Conservation (phyloP, 1,284 basidiomycete genomes). For the Ceraceosorus bombacis region DNA sequence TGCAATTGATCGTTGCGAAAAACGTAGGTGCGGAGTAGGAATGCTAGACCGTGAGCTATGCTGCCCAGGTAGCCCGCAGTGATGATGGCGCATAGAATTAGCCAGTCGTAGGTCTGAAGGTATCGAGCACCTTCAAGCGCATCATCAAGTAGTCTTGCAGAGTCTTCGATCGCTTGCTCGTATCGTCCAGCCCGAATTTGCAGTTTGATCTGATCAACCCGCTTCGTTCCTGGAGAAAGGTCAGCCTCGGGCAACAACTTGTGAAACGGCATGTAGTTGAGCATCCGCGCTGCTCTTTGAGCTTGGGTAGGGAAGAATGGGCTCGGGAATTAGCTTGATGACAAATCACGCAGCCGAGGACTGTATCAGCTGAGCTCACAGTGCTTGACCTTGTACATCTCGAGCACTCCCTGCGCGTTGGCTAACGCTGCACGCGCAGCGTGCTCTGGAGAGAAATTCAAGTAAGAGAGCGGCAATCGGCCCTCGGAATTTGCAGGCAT, state of each 20-base stretch:
- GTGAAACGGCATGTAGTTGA: constrained; percentile 23
- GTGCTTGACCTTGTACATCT: constrained; percentile 73
- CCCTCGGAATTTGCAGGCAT: constrained; percentile 49
- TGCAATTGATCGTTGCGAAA: constrained; percentile 10
- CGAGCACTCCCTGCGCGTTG: constrained; percentile 68
- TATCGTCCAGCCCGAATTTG: constrained; percentile 50
- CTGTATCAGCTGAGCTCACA: constrained; percentile 49
- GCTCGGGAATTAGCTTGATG: no score
- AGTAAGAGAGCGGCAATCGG: constrained; percentile 42
- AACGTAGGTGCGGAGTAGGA: constrained; percentile 34
- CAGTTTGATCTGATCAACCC: constrained; percentile 46
- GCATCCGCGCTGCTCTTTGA: constrained; percentile 15
- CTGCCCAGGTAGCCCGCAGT: constrained; percentile 69
- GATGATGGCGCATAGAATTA: constrained; percentile 64
- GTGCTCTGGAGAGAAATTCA: constrained; percentile 48
- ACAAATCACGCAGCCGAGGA: no score
- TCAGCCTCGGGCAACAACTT: constrained; percentile 12
- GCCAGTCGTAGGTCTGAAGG: constrained; percentile 75
- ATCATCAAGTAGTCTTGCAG: constrained; percentile 57
- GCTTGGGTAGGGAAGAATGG: no score
- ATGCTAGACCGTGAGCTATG: constrained; percentile 51
- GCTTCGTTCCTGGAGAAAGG: constrained; percentile 49
- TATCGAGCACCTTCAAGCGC: constrained; percentile 67
- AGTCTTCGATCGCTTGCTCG: constrained; percentile 54
- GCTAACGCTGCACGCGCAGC: constrained; percentile 60